Evolutionary conservation across 169 alveolate genomes (phyloP).

Genomic region (Miamiensis avidus): DNA sequence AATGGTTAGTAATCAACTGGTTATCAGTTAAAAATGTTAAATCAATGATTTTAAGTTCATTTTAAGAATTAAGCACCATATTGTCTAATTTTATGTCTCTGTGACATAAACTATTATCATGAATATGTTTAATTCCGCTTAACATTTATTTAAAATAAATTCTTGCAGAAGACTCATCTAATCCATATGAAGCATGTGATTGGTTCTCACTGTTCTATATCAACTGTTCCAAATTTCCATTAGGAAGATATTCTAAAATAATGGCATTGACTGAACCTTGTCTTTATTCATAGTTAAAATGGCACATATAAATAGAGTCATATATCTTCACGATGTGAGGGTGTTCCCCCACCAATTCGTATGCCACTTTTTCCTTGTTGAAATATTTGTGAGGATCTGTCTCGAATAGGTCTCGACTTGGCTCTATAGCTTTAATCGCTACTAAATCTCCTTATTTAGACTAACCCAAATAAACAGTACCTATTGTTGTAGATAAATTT

Average conservation of each 20-base stretch:
- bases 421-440: neutral
- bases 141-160: neutral
- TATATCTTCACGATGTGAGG: neutral
- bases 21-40: neutral
- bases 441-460: neutral
- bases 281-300: neutral
- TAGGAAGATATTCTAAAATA: neutral
- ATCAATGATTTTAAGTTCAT: neutral
- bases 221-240: neutral
- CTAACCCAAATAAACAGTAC: neutral
- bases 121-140: neutral
- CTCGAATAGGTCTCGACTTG: neutral
- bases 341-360: neutral
- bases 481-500: neutral
- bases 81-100: neutral
- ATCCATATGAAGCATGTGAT: neutral
- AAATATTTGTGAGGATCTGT: neutral
- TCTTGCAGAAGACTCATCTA: neutral
- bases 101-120: neutral
- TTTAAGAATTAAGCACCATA: neutral
- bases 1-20: too few species aligned
- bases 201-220: neutral
- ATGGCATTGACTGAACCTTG: neutral
- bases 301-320: neutral
- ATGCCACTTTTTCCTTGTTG: neutral